phyloP scores from a whole-genome alignment of 257 asterid species.

The Oldenlandia corymbosa region DNA sequence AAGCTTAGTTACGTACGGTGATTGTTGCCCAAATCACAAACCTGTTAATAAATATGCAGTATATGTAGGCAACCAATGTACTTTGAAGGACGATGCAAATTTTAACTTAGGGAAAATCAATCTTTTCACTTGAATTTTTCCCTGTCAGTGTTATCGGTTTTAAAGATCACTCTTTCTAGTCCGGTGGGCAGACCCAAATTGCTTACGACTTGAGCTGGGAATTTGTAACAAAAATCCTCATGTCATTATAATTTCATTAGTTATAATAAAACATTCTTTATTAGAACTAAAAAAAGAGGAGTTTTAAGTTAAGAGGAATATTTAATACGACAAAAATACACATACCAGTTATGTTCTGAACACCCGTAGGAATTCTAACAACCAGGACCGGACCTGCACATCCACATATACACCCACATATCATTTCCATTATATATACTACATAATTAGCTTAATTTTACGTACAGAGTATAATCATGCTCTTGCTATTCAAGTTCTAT shows the following conservation, averaged over 20 bases:
- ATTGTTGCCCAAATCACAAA: background rate
- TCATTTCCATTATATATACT: background rate
- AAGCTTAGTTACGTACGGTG: background rate
- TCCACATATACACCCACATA: too few species aligned
- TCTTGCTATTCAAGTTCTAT: too few species aligned
- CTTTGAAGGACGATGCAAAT: background rate
- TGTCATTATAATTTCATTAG: background rate
- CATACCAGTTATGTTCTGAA: constrained; percentile 72
- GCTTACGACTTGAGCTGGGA: constrained; percentile 74
- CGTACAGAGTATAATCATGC: too few species aligned
- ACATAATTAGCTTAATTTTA: background rate
- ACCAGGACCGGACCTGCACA: constrained; percentile 73
- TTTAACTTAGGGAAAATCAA: too few species aligned
- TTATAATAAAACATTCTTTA: background rate
- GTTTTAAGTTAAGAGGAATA: background rate
- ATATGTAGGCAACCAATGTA: background rate
- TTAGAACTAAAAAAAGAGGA: background rate
- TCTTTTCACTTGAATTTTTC: background rate
- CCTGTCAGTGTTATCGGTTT: constrained; percentile 20
- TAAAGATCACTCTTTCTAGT: constrained; percentile 49
- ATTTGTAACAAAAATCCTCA: background rate
- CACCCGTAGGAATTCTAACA: constrained; percentile 76
- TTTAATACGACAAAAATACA: background rate
- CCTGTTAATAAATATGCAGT: background rate
- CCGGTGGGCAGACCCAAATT: constrained; percentile 68